phyloP scores from a whole-genome alignment of 345 rosid genomes.

The Arabidopsis suecica region DNA sequence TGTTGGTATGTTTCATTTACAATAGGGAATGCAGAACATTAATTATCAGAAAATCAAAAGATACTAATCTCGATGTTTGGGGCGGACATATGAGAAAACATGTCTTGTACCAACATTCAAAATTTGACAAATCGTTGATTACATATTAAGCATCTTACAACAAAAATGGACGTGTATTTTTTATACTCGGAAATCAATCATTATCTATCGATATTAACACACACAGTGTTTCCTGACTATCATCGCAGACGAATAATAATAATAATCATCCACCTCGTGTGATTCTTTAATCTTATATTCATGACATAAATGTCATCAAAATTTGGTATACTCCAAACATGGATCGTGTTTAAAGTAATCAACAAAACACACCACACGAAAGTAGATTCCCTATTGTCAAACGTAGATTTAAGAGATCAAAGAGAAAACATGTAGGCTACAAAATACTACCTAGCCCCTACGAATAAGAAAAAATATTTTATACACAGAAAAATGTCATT shows the following conservation, averaged over 20 bases:
- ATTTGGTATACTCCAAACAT: slow-evolving; percentile 9
- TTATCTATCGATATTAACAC: not conserved
- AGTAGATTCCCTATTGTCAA: slow-evolving; percentile 23
- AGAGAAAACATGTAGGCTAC: not conserved
- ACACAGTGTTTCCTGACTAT: not conserved
- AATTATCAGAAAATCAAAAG: slow-evolving; percentile 1
- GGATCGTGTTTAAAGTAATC: slow-evolving; percentile 17
- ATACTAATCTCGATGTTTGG: slow-evolving; percentile 23
- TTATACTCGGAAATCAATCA: not conserved
- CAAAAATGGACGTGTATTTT: not conserved
- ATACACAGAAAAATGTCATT: not conserved
- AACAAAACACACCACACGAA: not conserved
- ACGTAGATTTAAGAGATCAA: not conserved
- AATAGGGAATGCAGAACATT: not conserved
- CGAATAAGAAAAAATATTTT: not conserved
- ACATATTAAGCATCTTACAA: slow-evolving; percentile 3
- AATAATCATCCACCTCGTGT: not conserved
- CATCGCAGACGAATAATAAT: slow-evolving; percentile 19
- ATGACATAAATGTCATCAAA: slow-evolving; percentile 25
- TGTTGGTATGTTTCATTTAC: not conserved
- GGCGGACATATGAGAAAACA: slow-evolving; percentile 28
- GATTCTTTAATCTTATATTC: not conserved
- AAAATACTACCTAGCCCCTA: not conserved
- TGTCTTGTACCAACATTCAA: slow-evolving; percentile 22
- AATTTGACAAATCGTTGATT: slow-evolving; percentile 29